phyloP scores from a whole-genome alignment of 176 grass and related monocot species.

The Thinopyrum elongatum region DNA sequence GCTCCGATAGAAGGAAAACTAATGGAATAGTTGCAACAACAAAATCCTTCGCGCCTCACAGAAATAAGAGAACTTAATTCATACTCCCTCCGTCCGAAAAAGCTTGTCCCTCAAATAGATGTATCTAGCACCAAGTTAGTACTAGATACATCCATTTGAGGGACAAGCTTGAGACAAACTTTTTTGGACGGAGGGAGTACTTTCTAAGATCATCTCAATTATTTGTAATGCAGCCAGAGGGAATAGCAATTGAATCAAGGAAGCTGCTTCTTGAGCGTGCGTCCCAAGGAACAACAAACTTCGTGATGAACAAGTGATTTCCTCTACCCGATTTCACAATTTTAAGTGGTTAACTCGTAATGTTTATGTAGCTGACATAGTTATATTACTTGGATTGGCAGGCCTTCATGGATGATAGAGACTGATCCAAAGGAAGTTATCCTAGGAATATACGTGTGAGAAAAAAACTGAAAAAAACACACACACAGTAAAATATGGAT shows the following conservation, averaged over 20 bases:
- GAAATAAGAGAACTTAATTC: not conserved
- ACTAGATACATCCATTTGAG: no score
- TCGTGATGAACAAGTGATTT: slow-evolving; percentile 62
- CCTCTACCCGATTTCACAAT: not conserved
- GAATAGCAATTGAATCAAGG: slow-evolving; percentile 74
- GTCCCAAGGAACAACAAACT: slow-evolving; percentile 54
- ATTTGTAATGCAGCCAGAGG: slow-evolving; percentile 63
- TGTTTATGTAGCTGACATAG: slow-evolving; percentile 27
- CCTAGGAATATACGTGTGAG: slow-evolving; percentile 81
- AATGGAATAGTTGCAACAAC: not conserved
- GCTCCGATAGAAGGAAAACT: not conserved
- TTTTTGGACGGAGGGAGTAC: no score
- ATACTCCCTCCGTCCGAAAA: no score
- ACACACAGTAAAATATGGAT: not conserved
- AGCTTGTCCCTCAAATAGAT: no score
- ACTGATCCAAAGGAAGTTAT: slow-evolving; percentile 75
- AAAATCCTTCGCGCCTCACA: not conserved
- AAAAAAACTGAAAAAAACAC: not conserved
- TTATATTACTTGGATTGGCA: slow-evolving; percentile 30
- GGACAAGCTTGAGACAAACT: no score
- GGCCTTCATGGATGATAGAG: slow-evolving; percentile 94
- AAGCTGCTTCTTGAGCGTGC: slow-evolving; percentile 69
- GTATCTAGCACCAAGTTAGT: no score
- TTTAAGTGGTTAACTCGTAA: not conserved
- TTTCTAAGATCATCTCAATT: slow-evolving; percentile 7